These are phyloP conservation scores for Marasmius sp. DNA, from an alignment of 1,284 basidiomycete genomes.

Conservation along the genomic window DNA sequence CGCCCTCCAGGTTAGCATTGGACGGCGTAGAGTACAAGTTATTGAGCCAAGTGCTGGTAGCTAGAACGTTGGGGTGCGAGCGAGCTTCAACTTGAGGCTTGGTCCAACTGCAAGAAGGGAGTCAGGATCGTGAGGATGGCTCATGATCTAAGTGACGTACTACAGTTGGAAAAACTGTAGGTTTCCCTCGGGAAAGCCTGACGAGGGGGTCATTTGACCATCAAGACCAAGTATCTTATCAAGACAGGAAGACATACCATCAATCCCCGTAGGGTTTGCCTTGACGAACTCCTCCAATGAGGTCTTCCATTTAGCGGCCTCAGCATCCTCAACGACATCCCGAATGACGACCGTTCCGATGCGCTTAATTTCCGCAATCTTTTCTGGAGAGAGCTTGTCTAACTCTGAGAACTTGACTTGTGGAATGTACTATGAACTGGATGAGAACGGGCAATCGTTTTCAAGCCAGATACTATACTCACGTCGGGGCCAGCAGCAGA, in stretches of 20 bases:
- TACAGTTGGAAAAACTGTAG: constrained; percentile 8
- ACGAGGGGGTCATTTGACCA: not conserved
- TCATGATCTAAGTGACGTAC: not conserved
- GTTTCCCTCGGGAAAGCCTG: constrained; percentile 9
- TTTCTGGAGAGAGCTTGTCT: constrained; percentile 41
- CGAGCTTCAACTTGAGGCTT: constrained; percentile 71
- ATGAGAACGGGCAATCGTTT: not conserved
- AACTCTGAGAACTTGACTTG: constrained; percentile 61
- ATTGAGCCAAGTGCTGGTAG: constrained; percentile 61
- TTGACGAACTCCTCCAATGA: constrained; percentile 56
- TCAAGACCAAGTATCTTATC: not conserved
- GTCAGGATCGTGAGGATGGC: not conserved
- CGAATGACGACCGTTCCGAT: constrained; percentile 63
- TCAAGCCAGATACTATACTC: constrained; percentile 14
- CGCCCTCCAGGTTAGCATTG: constrained; percentile 40
- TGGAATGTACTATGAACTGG: constrained; percentile 44
- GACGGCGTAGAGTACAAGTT: constrained; percentile 51
- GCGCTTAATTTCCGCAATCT: constrained; percentile 51
- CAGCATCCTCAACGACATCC: constrained; percentile 55
- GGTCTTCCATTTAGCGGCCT: constrained; percentile 57
- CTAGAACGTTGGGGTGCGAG: constrained; percentile 72
- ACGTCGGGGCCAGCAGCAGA: constrained; percentile 50
- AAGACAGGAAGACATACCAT: constrained; percentile 36
- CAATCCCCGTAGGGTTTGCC: constrained; percentile 45
- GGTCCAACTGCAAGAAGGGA: constrained; percentile 53